These are phyloP conservation scores for Nemania abortiva DNA, from an alignment of 2,329 filamentous ascomycete species.

Conservation along the genomic window DNA sequence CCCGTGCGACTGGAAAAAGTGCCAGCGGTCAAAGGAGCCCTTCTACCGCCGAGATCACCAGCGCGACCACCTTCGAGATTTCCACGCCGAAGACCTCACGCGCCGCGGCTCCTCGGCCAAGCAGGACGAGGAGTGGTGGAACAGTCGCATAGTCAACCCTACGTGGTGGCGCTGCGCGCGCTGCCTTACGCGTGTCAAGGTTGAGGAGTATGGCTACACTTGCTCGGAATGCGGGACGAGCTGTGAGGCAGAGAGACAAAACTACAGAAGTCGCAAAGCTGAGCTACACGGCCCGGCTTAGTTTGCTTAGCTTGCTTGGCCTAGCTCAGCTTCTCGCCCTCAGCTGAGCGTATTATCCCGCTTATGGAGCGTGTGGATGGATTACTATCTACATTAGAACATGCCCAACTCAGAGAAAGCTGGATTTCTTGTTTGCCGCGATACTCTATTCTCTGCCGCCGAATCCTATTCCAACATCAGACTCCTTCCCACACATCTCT, in stretches of 20 bases:
- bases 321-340: constrained; percentile 9
- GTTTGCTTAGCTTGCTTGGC: not conserved
- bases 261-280: constrained; percentile 29
- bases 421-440: not conserved
- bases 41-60: constrained; percentile 69
- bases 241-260: constrained; percentile 59
- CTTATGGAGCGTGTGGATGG: not conserved
- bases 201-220: constrained; percentile 57
- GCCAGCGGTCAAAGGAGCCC: constrained; percentile 58
- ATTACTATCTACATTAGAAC: not conserved
- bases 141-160: constrained; percentile 54
- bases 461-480: not conserved
- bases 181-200: constrained; percentile 61
- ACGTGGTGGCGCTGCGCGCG: constrained; percentile 68
- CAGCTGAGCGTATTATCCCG: constrained; percentile 8
- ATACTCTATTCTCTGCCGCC: not conserved
- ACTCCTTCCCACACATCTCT: not conserved
- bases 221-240: constrained; percentile 62
- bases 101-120: constrained; percentile 44
- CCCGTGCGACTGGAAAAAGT: constrained; percentile 65
- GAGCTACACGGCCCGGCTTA: constrained; percentile 3
- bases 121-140: constrained; percentile 54
- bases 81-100: constrained; percentile 63
- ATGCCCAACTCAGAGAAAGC: not conserved
- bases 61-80: constrained; percentile 67